Percentiles rank a stretch among this genome's conserved stretches.
These are phyloP conservation scores for Geranium brycei DNA, from an alignment of 345 rosid genomes.

Conservation along the genomic window DNA sequence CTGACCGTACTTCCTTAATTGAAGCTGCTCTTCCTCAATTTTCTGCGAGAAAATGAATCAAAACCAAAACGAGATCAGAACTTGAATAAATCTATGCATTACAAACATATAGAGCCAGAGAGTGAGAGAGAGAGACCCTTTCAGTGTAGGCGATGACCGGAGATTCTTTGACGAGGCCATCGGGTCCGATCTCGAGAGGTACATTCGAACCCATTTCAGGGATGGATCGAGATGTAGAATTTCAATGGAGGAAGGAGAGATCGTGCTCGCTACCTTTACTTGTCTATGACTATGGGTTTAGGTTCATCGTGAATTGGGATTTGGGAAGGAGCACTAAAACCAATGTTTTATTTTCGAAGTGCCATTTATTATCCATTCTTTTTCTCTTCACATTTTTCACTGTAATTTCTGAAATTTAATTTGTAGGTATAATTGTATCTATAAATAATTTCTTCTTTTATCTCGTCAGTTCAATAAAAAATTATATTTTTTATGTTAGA, in stretches of 20 bases:
- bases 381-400: too few relatives aligned
- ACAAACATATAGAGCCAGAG: neutral
- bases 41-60: conserved; percentile 26
- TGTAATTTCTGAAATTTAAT: too few relatives aligned
- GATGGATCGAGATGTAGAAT: neutral
- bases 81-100: neutral
- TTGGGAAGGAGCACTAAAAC: too few relatives aligned
- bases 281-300: too few relatives aligned
- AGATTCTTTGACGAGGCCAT: conserved; percentile 73
- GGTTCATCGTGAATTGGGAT: too few relatives aligned
- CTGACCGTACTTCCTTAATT: conserved; percentile 51
- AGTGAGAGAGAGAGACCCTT: conserved; percentile 32
- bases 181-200: conserved; percentile 73
- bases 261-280: too few relatives aligned
- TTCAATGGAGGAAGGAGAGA: neutral
- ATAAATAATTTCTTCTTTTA: too few relatives aligned
- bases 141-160: conserved; percentile 85
- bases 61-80: neutral
- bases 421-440: too few relatives aligned
- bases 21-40: conserved; percentile 78
- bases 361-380: too few relatives aligned
- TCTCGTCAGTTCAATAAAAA: too few relatives aligned
- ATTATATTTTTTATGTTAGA: too few relatives aligned
- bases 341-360: too few relatives aligned
- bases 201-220: conserved; percentile 42